These are phyloP conservation scores for Pleodorina starrii DNA, from an alignment of 139 green algal genomes.

Conservation along the genomic window DNA sequence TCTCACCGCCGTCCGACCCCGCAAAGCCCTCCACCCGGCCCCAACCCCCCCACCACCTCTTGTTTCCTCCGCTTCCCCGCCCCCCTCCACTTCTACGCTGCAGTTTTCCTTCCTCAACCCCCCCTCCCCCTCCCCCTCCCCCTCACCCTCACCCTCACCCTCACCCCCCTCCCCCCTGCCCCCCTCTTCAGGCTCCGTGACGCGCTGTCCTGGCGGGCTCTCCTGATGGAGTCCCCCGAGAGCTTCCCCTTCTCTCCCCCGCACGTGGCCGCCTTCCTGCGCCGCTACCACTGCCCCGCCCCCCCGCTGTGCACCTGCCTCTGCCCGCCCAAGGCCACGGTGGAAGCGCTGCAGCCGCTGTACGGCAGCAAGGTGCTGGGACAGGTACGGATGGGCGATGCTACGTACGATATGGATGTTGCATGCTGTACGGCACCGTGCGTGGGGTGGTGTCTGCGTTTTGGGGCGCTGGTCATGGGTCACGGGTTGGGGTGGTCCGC, in stretches of 20 bases:
- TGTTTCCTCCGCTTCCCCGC: too few relatives aligned
- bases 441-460: too few relatives aligned
- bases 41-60: too few relatives aligned
- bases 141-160: neutral
- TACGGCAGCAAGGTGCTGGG: constrained; percentile 39
- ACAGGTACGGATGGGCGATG: constrained; percentile 27
- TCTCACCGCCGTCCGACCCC: too few relatives aligned
- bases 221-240: constrained; percentile 60
- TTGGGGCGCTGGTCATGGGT: too few relatives aligned
- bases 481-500: too few relatives aligned
- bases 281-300: constrained; percentile 48
- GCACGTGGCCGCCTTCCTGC: constrained; percentile 41
- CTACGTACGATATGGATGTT: too few relatives aligned
- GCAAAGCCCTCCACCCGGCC: too few relatives aligned
- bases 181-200: constrained; percentile 38
- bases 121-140: too few relatives aligned
- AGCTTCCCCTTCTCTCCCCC: constrained; percentile 47
- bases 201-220: constrained; percentile 12
- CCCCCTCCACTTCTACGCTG: too few relatives aligned
- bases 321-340: neutral
- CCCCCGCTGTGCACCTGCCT: neutral
- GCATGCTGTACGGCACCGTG: too few relatives aligned
- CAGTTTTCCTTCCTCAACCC: too few relatives aligned
- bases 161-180: neutral
- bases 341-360: constrained; percentile 33